phyloP scores from a whole-genome alignment of 1,139 yeast genomes.

The Arxiozyma slooffiae region DNA sequence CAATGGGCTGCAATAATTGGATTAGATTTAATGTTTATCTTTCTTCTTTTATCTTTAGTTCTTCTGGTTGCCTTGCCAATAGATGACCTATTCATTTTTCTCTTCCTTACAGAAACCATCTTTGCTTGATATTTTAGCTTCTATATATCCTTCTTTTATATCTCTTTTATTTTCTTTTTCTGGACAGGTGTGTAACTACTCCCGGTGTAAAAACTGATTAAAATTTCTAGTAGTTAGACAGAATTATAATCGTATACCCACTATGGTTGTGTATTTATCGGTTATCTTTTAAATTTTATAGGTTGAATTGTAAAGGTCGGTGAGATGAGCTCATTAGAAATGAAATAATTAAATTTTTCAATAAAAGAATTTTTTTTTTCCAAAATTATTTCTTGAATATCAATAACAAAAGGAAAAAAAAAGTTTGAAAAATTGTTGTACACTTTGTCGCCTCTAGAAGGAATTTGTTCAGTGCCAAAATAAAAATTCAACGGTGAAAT shows the following conservation, averaged over 20 bases:
- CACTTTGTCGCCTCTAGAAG: not conserved
- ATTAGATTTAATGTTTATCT: conserved; percentile 54
- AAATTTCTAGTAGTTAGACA: no score
- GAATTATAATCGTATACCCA: no score
- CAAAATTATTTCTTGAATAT: no score
- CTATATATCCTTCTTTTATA: not conserved
- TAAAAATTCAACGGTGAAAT: no score
- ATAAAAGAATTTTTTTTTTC: no score
- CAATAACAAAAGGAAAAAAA: not conserved
- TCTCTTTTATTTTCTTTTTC: not conserved
- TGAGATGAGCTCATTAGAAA: not conserved
- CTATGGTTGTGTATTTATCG: not conserved
- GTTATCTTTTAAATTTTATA: no score
- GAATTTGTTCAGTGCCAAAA: not conserved
- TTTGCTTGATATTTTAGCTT: not conserved
- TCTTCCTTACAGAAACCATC: conserved; percentile 77
- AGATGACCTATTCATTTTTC: conserved; percentile 72
- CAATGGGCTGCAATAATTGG: conserved; percentile 83
- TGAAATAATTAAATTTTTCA: not conserved
- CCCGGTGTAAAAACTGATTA: not conserved
- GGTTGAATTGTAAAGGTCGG: not conserved
- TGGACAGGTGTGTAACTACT: not conserved
- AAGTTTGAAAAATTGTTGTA: not conserved
- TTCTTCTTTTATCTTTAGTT: conserved; percentile 56
- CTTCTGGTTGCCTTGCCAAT: conserved; percentile 60